A percentile compares a stretch with the other conserved stretches of the same genome.
phyloP scores from a whole-genome alignment of 2,329 filamentous ascomycete genomes.

The Alternaria triticina region DNA sequence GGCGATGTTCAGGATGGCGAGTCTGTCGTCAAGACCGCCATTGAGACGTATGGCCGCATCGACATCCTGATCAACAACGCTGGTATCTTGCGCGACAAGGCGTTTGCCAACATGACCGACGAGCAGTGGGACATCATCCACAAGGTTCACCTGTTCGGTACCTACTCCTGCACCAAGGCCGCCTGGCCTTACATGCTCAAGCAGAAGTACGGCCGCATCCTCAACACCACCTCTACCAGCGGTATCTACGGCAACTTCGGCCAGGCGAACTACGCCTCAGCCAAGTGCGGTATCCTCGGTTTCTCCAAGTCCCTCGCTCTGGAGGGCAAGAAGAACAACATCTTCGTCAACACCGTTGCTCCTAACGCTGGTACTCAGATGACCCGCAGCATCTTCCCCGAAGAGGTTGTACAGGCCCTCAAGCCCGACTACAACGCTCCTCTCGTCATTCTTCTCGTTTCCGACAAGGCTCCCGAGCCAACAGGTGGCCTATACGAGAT shows the following conservation, averaged over 20 bases:
- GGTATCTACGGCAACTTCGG: conserved; percentile 99
- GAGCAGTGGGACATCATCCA: conserved; percentile 90
- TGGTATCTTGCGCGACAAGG: conserved; percentile 96
- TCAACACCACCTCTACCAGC: conserved; percentile 96
- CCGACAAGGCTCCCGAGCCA: conserved; percentile 83
- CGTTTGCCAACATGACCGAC: conserved; percentile 97
- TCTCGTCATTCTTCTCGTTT: conserved; percentile 83
- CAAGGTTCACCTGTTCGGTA: conserved; percentile 90
- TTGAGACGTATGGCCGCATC: conserved; percentile 90
- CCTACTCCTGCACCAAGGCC: conserved; percentile 96
- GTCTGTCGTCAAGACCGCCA: conserved; percentile 86
- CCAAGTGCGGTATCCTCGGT: conserved; percentile 78
- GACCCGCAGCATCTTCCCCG: conserved; percentile 91
- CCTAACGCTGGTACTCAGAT: conserved; percentile 96
- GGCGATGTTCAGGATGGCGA: conserved; percentile 93
- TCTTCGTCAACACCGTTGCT: conserved; percentile 96
- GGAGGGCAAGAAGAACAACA: conserved; percentile 97
- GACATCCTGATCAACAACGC: conserved; percentile 98
- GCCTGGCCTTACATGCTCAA: conserved; percentile 98
- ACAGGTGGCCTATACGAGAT: conserved; percentile 93
- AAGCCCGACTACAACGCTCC: conserved; percentile 99
- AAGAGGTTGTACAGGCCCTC: conserved; percentile 98
- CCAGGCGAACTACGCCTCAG: conserved; percentile 93
- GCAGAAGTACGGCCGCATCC: conserved; percentile 96
- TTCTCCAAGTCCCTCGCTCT: conserved; percentile 92